A percentile compares a stretch with the other conserved stretches of the same genome.
These are phyloP conservation scores for Phytophthora pini DNA, from an alignment of 352 stramenopile species.

Conservation along the genomic window DNA sequence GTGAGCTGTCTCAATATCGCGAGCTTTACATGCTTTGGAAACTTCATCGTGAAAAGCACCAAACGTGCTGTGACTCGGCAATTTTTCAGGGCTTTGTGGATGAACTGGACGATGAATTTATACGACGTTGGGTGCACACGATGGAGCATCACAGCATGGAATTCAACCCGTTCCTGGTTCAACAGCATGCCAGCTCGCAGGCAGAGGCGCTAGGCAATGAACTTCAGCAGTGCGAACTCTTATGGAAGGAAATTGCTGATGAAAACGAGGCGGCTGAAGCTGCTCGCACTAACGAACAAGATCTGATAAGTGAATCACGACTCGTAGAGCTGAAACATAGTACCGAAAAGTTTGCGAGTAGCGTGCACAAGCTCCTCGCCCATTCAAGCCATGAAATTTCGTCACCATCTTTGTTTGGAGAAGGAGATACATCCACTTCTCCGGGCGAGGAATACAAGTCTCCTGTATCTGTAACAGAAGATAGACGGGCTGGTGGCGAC, in stretches of 20 bases:
- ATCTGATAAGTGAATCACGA: constrained; percentile 48
- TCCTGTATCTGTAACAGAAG: neutral
- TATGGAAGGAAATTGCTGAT: constrained; percentile 67
- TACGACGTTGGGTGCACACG: constrained; percentile 51
- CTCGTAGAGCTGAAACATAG: constrained; percentile 70
- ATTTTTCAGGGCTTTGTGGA: constrained; percentile 31
- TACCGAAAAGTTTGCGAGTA: constrained; percentile 80
- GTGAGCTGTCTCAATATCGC: constrained; percentile 55
- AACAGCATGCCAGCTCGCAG: constrained; percentile 57
- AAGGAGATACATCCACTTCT: constrained; percentile 4
- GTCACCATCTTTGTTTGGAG: constrained; percentile 8
- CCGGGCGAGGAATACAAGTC: neutral
- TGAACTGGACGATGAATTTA: constrained; percentile 47
- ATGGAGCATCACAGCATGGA: constrained; percentile 52
- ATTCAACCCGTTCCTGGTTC: constrained; percentile 78
- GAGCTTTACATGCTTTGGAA: constrained; percentile 72
- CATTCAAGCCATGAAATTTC: constrained; percentile 31
- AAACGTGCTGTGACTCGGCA: constrained; percentile 46
- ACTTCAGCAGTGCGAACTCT: constrained; percentile 48
- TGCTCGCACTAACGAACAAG: constrained; percentile 30
- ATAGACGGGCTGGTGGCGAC: constrained; percentile 16
- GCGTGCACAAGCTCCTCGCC: constrained; percentile 74
- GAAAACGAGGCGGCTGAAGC: constrained; percentile 43
- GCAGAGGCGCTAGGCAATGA: constrained; percentile 61
- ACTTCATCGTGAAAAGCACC: constrained; percentile 59